phyloP scores from a whole-genome alignment of 345 rosid species.

The Hirschfeldia incana region DNA sequence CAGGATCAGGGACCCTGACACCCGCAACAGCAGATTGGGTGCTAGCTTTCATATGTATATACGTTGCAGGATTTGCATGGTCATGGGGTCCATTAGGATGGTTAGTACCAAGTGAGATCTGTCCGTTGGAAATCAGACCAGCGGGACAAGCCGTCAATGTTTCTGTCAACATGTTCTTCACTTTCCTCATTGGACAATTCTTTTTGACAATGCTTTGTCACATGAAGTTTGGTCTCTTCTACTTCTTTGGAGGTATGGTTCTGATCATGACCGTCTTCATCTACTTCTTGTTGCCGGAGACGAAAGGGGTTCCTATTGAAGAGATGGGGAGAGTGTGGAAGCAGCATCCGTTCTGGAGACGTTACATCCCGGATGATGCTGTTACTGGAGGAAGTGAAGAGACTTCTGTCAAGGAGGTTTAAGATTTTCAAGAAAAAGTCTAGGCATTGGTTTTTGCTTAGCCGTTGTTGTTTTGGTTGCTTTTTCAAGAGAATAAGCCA shows the following conservation, averaged over 20 bases:
- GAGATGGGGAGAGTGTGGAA: conserved; percentile 51
- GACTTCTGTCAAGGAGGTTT: conserved; percentile 35
- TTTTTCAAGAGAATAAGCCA: conserved; percentile 31
- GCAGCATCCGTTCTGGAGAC: conserved; percentile 43
- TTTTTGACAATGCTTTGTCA: conserved; percentile 51
- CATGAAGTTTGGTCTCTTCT: conserved; percentile 50
- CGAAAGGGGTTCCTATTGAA: conserved; percentile 46
- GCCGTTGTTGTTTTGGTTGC: conserved; percentile 8
- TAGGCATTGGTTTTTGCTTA: conserved; percentile 23
- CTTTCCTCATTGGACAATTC: conserved; percentile 44
- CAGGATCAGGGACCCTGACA: conserved; percentile 38
- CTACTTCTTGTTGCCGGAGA: conserved; percentile 46
- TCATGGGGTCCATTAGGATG: conserved; percentile 50
- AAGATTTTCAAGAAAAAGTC: not conserved
- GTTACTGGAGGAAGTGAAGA: conserved; percentile 33
- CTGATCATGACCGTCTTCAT: conserved; percentile 41
- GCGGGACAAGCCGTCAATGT: conserved; percentile 44
- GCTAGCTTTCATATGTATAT: conserved; percentile 39
- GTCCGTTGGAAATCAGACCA: conserved; percentile 45
- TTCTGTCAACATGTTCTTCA: conserved; percentile 51
- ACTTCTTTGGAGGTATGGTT: conserved; percentile 47
- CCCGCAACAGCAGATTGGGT: conserved; percentile 36
- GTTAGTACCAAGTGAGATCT: conserved; percentile 44
- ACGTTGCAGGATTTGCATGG: conserved; percentile 44
- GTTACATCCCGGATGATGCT: conserved; percentile 36